Conservation (phyloP, 2,329 filamentous ascomycete genomes). For the Neofusicoccum umdonicola region DNA sequence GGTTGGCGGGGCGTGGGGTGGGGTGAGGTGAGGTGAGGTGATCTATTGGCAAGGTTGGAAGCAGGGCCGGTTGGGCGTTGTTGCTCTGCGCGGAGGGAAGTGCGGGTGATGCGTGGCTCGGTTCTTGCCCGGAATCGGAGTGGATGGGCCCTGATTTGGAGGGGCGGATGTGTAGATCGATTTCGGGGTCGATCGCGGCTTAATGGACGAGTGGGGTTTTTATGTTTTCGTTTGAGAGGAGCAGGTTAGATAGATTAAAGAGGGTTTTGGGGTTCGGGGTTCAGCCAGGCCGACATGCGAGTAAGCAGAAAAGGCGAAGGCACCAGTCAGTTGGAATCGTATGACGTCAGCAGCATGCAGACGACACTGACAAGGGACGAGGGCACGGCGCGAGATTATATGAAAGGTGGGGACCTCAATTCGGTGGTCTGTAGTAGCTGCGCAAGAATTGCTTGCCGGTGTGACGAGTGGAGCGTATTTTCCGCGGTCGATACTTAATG, state of each 20-base stretch:
- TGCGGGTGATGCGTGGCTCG: too few species aligned
- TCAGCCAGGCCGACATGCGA: too few species aligned
- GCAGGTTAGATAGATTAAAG: not conserved
- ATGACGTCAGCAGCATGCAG: slow-evolving; percentile 6
- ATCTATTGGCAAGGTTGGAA: too few species aligned
- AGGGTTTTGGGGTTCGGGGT: not conserved
- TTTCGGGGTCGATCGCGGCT: not conserved
- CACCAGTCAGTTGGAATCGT: not conserved
- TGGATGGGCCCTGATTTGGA: too few species aligned
- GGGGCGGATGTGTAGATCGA: not conserved
- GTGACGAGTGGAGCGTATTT: not conserved
- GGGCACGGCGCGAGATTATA: not conserved
- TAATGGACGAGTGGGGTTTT: not conserved
- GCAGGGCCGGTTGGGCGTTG: not conserved
- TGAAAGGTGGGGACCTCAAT: not conserved
- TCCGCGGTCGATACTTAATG: not conserved
- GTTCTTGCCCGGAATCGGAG: too few species aligned
- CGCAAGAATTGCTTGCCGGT: not conserved
- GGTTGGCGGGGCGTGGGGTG: not conserved
- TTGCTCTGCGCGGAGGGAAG: too few species aligned
- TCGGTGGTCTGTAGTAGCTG: too few species aligned
- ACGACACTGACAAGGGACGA: not conserved
- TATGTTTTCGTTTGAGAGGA: not conserved
- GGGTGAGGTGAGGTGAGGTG: not conserved
- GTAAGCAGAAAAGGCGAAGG: too few species aligned